Conservation (phyloP, 179 eudicot genomes). For the Beta macrorhiza region DNA sequence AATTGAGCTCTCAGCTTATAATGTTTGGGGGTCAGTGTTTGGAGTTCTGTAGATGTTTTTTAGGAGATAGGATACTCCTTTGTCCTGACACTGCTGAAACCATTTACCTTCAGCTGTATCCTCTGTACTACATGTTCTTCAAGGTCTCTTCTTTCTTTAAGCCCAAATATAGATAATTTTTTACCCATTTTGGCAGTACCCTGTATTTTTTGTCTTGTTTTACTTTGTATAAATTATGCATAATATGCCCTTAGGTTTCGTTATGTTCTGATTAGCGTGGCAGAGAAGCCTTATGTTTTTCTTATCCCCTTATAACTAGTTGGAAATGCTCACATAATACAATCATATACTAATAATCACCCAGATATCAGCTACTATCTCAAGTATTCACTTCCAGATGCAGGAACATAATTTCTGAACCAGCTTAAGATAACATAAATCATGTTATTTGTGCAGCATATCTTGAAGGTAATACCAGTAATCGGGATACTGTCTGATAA, state of each 20-base stretch:
- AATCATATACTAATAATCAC: not conserved
- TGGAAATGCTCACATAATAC: not conserved
- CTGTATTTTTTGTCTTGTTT: not conserved
- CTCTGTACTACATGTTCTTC: not conserved
- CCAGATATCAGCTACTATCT: not conserved
- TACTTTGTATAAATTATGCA: not conserved
- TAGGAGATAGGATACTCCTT: not conserved
- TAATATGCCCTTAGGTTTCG: not conserved
- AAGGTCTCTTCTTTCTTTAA: not conserved
- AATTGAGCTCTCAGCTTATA: not conserved
- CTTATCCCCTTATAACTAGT: not conserved
- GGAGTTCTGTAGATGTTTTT: not conserved
- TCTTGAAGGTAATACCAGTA: slow-evolving; percentile 82
- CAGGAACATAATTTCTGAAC: not conserved
- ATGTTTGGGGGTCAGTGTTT: not conserved
- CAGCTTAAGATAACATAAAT: not conserved
- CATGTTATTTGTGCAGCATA: slow-evolving; percentile 60
- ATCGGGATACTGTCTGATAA: slow-evolving; percentile 68
- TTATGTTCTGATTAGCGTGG: no score
- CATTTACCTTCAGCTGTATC: not conserved
- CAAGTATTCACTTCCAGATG: not conserved
- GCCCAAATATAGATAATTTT: not conserved
- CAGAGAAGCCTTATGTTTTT: not conserved
- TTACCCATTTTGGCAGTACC: not conserved
- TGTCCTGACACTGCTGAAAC: not conserved